These are phyloP conservation scores for Wickerhamomyces kurtzmanii DNA, from an alignment of 805 yeast genomes.

Conservation along the genomic window DNA sequence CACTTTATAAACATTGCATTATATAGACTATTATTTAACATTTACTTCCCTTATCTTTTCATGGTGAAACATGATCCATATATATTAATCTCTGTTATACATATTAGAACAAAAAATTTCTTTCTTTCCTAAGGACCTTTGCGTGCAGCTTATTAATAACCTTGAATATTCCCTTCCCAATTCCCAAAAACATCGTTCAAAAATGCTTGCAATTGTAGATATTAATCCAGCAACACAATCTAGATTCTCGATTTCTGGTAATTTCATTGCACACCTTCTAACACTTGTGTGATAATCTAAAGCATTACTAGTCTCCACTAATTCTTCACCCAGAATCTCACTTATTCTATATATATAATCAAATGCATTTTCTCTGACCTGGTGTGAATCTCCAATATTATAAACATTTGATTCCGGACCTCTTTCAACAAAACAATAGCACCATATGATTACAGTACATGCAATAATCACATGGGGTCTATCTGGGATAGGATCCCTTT, in stretches of 20 bases:
- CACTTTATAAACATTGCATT: too few relatives aligned
- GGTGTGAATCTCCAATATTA: conserved; percentile 2
- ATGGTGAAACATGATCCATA: too few relatives aligned
- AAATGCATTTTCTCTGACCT: conserved; percentile 25
- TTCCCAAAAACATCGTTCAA: conserved; percentile 35
- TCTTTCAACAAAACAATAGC: conserved; percentile 31
- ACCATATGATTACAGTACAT: conserved; percentile 28
- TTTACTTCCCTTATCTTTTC: too few relatives aligned
- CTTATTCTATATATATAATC: conserved; percentile 16
- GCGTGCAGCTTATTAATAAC: conserved; percentile 38
- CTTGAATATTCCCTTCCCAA: conserved; percentile 40
- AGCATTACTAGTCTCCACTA: not conserved
- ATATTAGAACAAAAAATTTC: conserved; percentile 31
- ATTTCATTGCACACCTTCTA: conserved; percentile 4
- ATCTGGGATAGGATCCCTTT: conserved; percentile 37
- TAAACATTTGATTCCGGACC: conserved; percentile 27
- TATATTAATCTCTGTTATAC: too few relatives aligned
- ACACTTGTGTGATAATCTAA: conserved; percentile 5
- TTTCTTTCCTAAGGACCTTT: conserved; percentile 35
- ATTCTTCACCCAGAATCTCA: conserved; percentile 20
- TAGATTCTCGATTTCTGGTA: conserved; percentile 5
- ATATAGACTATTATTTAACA: too few relatives aligned
- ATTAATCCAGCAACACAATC: conserved; percentile 44
- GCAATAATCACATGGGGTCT: conserved; percentile 17
- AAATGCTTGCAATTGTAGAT: conserved; percentile 24